Percentiles rank a stretch among this genome's conserved stretches.
These are phyloP conservation scores for Boletus eberwhitei DNA, from an alignment of 768 basidiomycete genomes.

Conservation along the genomic window DNA sequence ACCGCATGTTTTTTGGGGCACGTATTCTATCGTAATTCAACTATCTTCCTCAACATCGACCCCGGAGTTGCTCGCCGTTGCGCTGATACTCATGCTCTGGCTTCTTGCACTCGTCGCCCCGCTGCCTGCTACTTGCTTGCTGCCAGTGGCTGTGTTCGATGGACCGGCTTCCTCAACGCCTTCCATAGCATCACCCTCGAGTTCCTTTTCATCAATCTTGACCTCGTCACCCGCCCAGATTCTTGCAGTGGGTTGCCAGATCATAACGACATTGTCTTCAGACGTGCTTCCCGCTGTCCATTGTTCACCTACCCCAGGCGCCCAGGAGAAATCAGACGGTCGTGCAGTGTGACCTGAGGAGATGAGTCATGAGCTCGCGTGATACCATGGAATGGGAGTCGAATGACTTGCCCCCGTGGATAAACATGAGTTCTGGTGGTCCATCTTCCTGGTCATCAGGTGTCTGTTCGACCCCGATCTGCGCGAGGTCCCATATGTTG, in stretches of 20 bases:
- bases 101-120: constrained; percentile 45
- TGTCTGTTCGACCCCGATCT: constrained; percentile 93
- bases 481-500: constrained; percentile 90
- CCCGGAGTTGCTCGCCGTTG: constrained; percentile 45
- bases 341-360: constrained; percentile 78
- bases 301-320: constrained; percentile 72
- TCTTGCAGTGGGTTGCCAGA: constrained; percentile 95
- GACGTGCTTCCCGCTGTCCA: constrained; percentile 89
- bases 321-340: constrained; percentile 95
- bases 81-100: constrained; percentile 62
- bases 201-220: constrained; percentile 77
- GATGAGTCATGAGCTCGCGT: neutral
- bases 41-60: constrained; percentile 42
- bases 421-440: constrained; percentile 92
- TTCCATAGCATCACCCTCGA: constrained; percentile 80
- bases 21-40: constrained; percentile 15
- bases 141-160: constrained; percentile 12
- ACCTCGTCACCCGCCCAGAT: constrained; percentile 91
- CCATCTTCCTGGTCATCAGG: constrained; percentile 99
- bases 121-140: constrained; percentile 23
- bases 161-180: constrained; percentile 50
- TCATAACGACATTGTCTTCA: constrained; percentile 95
- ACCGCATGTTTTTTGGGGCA: constrained; percentile 9
- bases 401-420: constrained; percentile 77
- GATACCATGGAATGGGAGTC: neutral